These are phyloP conservation scores for Asterella californica DNA, from an alignment of 225 moss, liverwort and hornwort species.

Conservation along the genomic window DNA sequence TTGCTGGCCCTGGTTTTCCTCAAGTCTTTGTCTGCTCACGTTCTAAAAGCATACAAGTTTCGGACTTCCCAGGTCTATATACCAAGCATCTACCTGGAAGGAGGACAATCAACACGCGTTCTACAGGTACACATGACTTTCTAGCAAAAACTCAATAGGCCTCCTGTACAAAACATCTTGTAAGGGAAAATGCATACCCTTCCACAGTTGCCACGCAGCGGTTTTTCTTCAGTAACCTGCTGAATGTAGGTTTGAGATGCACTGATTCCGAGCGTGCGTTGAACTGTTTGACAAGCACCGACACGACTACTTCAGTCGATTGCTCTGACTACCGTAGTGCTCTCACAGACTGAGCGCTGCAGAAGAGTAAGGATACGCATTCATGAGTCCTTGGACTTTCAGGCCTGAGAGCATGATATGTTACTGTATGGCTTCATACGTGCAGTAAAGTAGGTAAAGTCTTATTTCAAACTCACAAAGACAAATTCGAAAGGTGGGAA, in stretches of 20 bases:
- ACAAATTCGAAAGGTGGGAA: background rate
- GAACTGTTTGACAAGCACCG: constrained; percentile 51
- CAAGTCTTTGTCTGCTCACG: too few species aligned
- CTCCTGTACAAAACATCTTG: background rate
- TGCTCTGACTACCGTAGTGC: background rate
- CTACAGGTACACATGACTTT: background rate
- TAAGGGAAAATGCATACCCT: constrained; percentile 52
- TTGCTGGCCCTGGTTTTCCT: background rate
- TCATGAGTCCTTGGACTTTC: background rate
- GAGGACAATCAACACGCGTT: background rate
- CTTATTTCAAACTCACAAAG: too few species aligned
- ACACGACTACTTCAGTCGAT: constrained; percentile 3
- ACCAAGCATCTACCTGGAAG: background rate
- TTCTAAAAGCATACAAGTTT: background rate
- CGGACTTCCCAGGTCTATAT: background rate
- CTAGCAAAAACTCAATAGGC: background rate
- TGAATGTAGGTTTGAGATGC: constrained; percentile 74
- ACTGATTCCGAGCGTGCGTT: constrained; percentile 98
- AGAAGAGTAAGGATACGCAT: background rate
- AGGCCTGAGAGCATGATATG: too few species aligned
- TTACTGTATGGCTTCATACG: too few species aligned
- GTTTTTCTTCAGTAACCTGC: constrained; percentile 69
- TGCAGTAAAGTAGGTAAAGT: background rate
- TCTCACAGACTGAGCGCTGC: background rate
- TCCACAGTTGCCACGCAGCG: constrained; percentile 78